Evolutionary conservation across 768 basidiomycete species (phyloP), one percentile per base, ranked within the genome.

Genomic region (Sporobolomyces phaffii): DNA sequence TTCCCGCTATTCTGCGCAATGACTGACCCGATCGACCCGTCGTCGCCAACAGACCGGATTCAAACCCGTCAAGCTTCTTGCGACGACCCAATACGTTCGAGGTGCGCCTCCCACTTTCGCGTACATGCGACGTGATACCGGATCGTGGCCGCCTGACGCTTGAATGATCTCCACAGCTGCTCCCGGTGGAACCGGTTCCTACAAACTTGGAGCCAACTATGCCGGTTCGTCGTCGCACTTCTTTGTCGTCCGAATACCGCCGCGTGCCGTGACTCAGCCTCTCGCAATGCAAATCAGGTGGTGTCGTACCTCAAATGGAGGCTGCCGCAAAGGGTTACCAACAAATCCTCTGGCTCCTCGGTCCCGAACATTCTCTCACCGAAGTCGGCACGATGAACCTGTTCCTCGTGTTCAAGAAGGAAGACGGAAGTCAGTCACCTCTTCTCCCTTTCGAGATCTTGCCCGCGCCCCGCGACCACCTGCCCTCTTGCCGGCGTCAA

Each of bases 31-130:
- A n/a, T n/a, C n/a, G n/a, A 17, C 14, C 43, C 7, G 33, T 26
- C 29, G 38, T 6, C 5, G n/a, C 17, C 15, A 3, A 38, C 43
- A 58, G 63, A 75, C 79, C 20, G 82, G 82, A 8, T 80, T 81
- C 75, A 83, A 82, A 70, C 81, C 63, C 10, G 78, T 85, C 56
- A 81, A 82, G 43, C 77, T 86, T 18, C 78, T 82, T 38, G 85
- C 88, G 0, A 90, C 89, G 1, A 89, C 87, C 1, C 84, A 90
- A 74, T 86, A 84, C 74, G 86, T 89, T 44, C 87, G 91, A 7
- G 70, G 60, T 61, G 11, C 13, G 22, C 24, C 28, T 10, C 22
- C 18, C 48, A 40, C 17, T 7, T 40, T 29, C 29, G 13, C 15
- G 22, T n/a, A 22, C 43, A 7, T 44, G 43, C 22, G 15, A 7